Conservation (phyloP, 108 stramenopile species). For the Chaetoceros tenuissimus region DNA sequence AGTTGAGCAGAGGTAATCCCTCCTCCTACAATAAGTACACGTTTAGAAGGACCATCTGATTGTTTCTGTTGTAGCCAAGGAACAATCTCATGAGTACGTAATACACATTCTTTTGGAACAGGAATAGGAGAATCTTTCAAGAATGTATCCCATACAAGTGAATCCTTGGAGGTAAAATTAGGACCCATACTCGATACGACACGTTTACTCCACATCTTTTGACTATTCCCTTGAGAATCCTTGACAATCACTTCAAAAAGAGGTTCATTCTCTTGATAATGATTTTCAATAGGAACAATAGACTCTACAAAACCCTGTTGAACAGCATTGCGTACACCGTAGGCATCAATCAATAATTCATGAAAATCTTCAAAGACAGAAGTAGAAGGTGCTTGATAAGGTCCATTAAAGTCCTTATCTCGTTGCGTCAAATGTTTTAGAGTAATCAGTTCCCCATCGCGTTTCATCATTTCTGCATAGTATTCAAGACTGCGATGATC, state of each 20-base stretch:
- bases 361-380: slow-evolving; percentile 16
- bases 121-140: slow-evolving; percentile 5
- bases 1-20: slow-evolving; percentile 9
- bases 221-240: background rate
- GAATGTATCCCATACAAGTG: slow-evolving; percentile 8
- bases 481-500: slow-evolving; percentile 21
- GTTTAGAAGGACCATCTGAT: background rate
- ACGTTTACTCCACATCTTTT: slow-evolving; percentile 5
- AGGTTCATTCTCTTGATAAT: slow-evolving; percentile 8
- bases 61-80: background rate
- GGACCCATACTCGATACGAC: slow-evolving; percentile 25
- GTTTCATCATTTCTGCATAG: slow-evolving; percentile 13
- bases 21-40: slow-evolving; percentile 9
- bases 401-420: slow-evolving; percentile 17
- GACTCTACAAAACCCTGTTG: slow-evolving; percentile 1
- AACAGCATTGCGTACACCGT: slow-evolving; percentile 16
- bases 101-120: no score
- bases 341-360: slow-evolving; percentile 7
- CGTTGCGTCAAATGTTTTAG: slow-evolving; percentile 6
- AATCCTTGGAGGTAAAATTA: slow-evolving; percentile 6
- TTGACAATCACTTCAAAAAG: slow-evolving; percentile 5
- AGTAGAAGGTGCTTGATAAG: slow-evolving; percentile 17
- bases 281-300: background rate
- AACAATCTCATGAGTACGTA: no score
- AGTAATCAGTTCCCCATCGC: slow-evolving; percentile 12